Evolutionary conservation across 2,329 filamentous ascomycete genomes (phyloP).

Genomic region (Clonostachys sp.): DNA sequence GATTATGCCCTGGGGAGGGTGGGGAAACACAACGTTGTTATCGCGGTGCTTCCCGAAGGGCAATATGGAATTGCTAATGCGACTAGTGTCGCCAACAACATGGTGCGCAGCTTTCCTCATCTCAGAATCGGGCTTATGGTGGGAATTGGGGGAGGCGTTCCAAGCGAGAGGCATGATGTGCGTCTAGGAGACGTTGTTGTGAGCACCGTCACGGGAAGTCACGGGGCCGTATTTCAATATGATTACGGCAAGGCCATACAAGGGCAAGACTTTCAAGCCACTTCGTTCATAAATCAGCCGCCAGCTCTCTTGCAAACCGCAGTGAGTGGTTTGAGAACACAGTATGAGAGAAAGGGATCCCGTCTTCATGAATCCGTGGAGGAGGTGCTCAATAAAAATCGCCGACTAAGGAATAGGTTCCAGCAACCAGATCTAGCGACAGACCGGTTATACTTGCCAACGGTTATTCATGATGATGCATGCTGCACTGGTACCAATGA

Average conservation of each 20-base stretch:
- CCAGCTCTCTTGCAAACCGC: neutral
- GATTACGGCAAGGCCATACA: slow-evolving; percentile 6
- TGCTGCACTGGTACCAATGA: neutral
- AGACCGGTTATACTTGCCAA: neutral
- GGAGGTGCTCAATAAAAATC: neutral
- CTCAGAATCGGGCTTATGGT: slow-evolving; percentile 23
- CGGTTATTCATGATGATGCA: neutral
- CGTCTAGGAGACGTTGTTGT: slow-evolving; percentile 19
- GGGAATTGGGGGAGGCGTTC: slow-evolving; percentile 22
- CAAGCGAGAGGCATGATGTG: slow-evolving; percentile 24
- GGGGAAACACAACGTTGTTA: slow-evolving; percentile 10
- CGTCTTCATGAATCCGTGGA: neutral
- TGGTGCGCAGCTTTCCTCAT: slow-evolving; percentile 20
- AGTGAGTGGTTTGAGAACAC: neutral
- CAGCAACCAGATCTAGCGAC: neutral
- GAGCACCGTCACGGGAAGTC: neutral
- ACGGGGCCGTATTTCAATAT: slow-evolving; percentile 4
- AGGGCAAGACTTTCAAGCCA: slow-evolving; percentile 1
- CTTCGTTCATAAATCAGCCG: slow-evolving; percentile 1
- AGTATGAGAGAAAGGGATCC: neutral
- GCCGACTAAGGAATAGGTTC: neutral
- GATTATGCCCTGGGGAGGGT: slow-evolving; percentile 9
- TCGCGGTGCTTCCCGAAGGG: slow-evolving; percentile 8
- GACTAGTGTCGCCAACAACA: slow-evolving; percentile 15
- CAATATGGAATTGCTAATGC: slow-evolving; percentile 8